Percentiles rank a stretch among this genome's conserved stretches.
Conservation (phyloP, 768 basidiomycete species). For the Xanthoconium purpureum region DNA sequence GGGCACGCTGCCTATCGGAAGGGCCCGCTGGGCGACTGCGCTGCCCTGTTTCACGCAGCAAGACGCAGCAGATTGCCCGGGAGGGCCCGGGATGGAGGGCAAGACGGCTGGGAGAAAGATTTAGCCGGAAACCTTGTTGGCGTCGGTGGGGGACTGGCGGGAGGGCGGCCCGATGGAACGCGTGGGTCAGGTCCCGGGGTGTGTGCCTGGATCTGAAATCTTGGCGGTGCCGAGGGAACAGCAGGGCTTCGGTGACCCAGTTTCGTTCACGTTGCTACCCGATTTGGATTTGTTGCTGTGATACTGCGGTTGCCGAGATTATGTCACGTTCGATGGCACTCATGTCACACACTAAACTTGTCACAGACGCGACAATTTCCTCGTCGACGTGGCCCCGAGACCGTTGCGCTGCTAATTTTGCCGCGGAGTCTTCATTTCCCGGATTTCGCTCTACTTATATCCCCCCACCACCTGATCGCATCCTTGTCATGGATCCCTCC, state of each 20-base stretch:
- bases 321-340: constrained; percentile 24
- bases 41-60: constrained; percentile 14
- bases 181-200: constrained; percentile 11
- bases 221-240: constrained; percentile 45
- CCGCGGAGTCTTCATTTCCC: constrained; percentile 31
- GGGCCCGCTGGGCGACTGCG: neutral
- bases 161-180: constrained; percentile 19
- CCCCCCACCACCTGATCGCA: constrained; percentile 8
- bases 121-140: constrained; percentile 17
- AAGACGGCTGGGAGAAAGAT: constrained; percentile 3
- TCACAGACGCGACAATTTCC: constrained; percentile 30
- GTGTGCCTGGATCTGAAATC: constrained; percentile 39
- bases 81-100: constrained; percentile 1
- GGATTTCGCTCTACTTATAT: constrained; percentile 21
- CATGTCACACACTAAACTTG: constrained; percentile 20
- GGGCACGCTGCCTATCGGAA: neutral
- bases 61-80: neutral
- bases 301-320: constrained; percentile 34
- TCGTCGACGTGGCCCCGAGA: constrained; percentile 38
- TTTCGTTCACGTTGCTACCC: constrained; percentile 33
- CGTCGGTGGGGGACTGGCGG: constrained; percentile 18
- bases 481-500: constrained; percentile 39
- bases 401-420: constrained; percentile 31
- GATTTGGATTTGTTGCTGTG: constrained; percentile 35
- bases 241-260: constrained; percentile 26